Conservation (phyloP, 805 yeast genomes). For the Candida insectorum region DNA sequence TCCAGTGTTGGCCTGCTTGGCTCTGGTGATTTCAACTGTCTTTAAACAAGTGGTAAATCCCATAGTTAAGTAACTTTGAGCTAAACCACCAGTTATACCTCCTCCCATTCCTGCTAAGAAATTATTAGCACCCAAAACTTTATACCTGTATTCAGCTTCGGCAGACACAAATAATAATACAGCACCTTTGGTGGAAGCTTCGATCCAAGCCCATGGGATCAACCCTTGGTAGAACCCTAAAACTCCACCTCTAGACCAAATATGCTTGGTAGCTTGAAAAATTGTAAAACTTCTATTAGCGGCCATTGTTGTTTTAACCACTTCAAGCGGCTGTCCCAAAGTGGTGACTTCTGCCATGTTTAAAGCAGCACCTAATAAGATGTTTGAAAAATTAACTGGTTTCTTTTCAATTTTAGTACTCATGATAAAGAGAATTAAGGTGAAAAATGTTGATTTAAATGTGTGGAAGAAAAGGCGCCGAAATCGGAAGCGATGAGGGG, state of each 20-base stretch:
- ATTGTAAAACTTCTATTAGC: slow-evolving; percentile 80
- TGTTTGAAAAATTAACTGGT: slow-evolving; percentile 84
- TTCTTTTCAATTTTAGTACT: slow-evolving; percentile 57
- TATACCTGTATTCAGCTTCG: slow-evolving; percentile 82
- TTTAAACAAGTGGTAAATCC: slow-evolving; percentile 99
- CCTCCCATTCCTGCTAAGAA: slow-evolving; percentile 91
- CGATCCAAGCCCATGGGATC: slow-evolving; percentile 99
- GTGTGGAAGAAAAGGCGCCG: too few relatives aligned
- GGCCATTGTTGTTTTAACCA: slow-evolving; percentile 95
- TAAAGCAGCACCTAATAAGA: slow-evolving; percentile 88
- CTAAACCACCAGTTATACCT: slow-evolving; percentile 94
- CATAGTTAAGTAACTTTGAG: slow-evolving; percentile 94
- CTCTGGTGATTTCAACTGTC: slow-evolving; percentile 94
- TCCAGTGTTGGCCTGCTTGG: slow-evolving; percentile 71
- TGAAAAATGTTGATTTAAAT: slow-evolving; percentile 4
- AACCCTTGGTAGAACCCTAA: slow-evolving; percentile 94
- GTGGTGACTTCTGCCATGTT: slow-evolving; percentile 92
- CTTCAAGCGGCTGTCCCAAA: slow-evolving; percentile 96
- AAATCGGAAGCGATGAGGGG: too few relatives aligned
- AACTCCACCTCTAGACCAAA: slow-evolving; percentile 93
- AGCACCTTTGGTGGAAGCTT: slow-evolving; percentile 98
- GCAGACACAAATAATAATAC: slow-evolving; percentile 88
- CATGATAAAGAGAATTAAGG: slow-evolving; percentile 1
- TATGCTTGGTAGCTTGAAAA: slow-evolving; percentile 62
- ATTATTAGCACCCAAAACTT: slow-evolving; percentile 55